Base-by-base conservation (phyloP, 2,329 filamentous ascomycete species). In the Tolypocladium tropicale region DNA sequence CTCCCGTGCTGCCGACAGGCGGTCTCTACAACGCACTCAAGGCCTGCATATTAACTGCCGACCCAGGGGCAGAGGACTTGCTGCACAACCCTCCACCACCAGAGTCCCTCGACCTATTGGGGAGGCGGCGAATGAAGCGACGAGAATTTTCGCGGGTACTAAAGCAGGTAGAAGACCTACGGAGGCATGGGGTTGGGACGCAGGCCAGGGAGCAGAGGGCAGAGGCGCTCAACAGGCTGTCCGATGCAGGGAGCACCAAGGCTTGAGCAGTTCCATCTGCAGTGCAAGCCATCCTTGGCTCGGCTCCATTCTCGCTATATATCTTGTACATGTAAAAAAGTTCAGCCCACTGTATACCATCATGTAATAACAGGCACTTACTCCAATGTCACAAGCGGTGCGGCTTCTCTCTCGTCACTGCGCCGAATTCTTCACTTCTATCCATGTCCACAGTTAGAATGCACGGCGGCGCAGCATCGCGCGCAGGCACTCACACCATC, bases 31-130 rank as follows among this genome's bases (percentile, higher is more conserved):
- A 69, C 1, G 70, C 77, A 2, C 62, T 87, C n/a, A 73, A 77
- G 64, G 68, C 71, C 0, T 87, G 84, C 64, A 71, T 88, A 36
- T 59, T 68, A 3, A 64, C 83, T 9, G 81, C 78, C 1, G 80
- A 87, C 60, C 79, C 79, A 0, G 61, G 65, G 6, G 78, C 81
- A 16, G 71, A 74, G 60, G 54, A 62, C 1, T 57, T 72, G 33
- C 49, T 66, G 30, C 53, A 56, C 18, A 52, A 64, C 28, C 63
- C 62, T 6, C 60, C 62, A 9, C 37, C 57, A 0, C 6, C 11
- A 9, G 46, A 53, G 1, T 18, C 39, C 16, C 49, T 63, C 11
- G 54, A 53, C 16, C 25, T 58, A 1, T 52, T 67, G 21, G 58
- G 57, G 21, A 50, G 56, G 39, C 58, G 64, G 18, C 61, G 64